Base-by-base conservation (phyloP, 495 filamentous ascomycete genomes). In the Daldinia grandis region DNA sequence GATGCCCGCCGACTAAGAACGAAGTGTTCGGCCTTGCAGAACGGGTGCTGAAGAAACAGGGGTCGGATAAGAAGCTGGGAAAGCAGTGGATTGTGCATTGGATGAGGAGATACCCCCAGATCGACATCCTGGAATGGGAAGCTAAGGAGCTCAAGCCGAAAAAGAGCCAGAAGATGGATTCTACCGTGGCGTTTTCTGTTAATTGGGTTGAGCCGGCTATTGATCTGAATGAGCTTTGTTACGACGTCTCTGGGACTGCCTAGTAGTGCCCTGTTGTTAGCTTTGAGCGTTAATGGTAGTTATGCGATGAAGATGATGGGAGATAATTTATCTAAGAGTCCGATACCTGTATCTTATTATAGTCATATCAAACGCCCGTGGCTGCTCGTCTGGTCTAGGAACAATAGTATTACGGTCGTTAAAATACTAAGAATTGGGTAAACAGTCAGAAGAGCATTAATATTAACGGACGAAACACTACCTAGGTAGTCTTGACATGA, bases 41-140 rank as follows among this genome's bases (percentile, higher is more conserved):
- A 6, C 44, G 60, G 24, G 69, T 72, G 25, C 15, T 72, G 4
- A 50, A 35, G 35, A 70, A 63, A 15, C 60, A 64, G 49, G 59
- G 53, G 7, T 33, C 55, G 14, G 62, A 68, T 25, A 44, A 38
- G 19, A 61, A 33, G 55, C 37, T 68, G 1, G 69, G 69, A 0
- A 73, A 69, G 50, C 69, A 73, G 56, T 73, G 69, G 69, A 73
- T 73, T 15, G 50, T 49, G 2, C 64, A 73, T 37, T 73, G 69
- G 69, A 69, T 73, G 64, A 51, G 61, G 28, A 53, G 69, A 19
- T 73, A 68, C 38, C 60, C 69, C 8, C 47, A 65, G 25, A 57
- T 73, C 24, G 64, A 64, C 28, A 58, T 68, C 4, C 25, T 73
- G 5, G 69, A 68, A 12, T 66, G 69, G 65, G 61, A 72, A 49